Evolutionary conservation across 176 grass and related monocot genomes (phyloP).

Genomic region (Oryza brachyantha): DNA sequence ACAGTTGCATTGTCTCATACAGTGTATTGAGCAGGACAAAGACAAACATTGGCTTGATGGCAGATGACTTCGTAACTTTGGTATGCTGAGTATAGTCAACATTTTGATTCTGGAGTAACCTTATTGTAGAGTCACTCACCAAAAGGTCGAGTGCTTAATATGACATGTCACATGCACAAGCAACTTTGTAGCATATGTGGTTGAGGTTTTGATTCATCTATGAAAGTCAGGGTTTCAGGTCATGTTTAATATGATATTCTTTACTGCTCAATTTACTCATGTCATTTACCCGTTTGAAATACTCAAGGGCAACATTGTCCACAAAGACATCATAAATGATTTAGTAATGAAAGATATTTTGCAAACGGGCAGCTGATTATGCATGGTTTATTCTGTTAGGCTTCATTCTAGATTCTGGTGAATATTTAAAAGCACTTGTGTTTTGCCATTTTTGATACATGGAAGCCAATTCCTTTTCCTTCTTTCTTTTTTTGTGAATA

Average conservation of each 20-base stretch:
- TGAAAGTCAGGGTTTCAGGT: not conserved
- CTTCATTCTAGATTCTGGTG: slow-evolving; percentile 8
- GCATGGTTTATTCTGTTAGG: not conserved
- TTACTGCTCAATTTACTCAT: slow-evolving; percentile 8
- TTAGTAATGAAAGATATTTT: slow-evolving; percentile 11
- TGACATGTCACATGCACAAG: not conserved
- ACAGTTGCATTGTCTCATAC: slow-evolving; percentile 25
- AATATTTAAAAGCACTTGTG: no score
- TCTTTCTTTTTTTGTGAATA: slow-evolving; percentile 38
- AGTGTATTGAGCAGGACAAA: slow-evolving; percentile 88
- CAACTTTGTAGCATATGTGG: not conserved
- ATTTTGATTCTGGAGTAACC: not conserved
- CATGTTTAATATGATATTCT: not conserved
- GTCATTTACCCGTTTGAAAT: slow-evolving; percentile 8
- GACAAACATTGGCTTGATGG: slow-evolving; percentile 67
- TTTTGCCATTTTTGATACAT: slow-evolving; percentile 7
- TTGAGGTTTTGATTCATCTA: not conserved
- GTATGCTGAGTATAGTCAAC: slow-evolving; percentile 38
- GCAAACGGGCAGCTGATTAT: not conserved
- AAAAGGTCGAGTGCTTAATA: not conserved
- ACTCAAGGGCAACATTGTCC: not conserved
- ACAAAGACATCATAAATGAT: not conserved
- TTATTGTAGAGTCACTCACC: not conserved
- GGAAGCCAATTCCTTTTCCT: no score
- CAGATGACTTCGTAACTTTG: slow-evolving; percentile 63